phyloP scores from a whole-genome alignment of 306 rosid genomes.

The Delonix regia region DNA sequence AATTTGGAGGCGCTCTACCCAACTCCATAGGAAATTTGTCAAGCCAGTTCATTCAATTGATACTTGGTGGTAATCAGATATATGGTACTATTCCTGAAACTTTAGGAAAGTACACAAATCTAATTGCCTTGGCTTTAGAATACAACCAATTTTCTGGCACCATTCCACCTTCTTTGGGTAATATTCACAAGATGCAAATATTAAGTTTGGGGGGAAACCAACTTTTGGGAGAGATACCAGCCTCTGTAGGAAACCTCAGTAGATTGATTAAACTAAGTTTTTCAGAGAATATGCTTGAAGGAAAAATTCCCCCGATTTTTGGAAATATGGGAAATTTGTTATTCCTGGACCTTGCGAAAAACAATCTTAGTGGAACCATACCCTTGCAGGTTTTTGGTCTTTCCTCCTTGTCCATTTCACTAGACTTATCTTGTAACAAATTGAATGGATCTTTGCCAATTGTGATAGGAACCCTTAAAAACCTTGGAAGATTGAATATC shows the following conservation, averaged over 20 bases:
- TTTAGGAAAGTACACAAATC: constrained; percentile 6
- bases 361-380: background rate
- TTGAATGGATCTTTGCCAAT: background rate
- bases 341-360: background rate
- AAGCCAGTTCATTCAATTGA: background rate
- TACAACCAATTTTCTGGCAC: background rate
- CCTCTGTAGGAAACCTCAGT: constrained; percentile 16
- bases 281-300: constrained; percentile 3
- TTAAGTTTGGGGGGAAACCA: background rate
- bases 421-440: background rate
- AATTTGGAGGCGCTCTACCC: background rate
- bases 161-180: background rate
- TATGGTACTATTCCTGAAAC: constrained; percentile 10
- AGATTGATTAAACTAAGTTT: background rate
- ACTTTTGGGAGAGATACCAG: constrained; percentile 8
- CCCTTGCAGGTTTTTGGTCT: background rate
- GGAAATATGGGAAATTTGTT: background rate
- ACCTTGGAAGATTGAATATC: background rate
- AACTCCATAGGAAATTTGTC: background rate
- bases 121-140: background rate
- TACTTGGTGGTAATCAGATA: background rate
- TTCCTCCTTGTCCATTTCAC: background rate
- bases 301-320: background rate
- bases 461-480: background rate
- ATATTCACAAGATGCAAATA: background rate